A percentile compares a stretch with the other conserved stretches of the same genome.
Conservation (phyloP, 306 rosid genomes). For the Malus domestica region ASM211411v1 NC_041798.1:7152501-7153000, state of each 20-base stretch:
- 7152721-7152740: constrained; percentile 35
- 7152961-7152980: background rate
- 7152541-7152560: constrained; percentile 4
- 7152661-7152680: constrained; percentile 48
- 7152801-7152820: constrained; percentile 27
- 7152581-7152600: background rate
- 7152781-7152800: constrained; percentile 28
- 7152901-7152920: background rate
- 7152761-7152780: constrained; percentile 24
- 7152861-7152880: constrained; percentile 23
- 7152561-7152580: background rate
- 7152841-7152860: constrained; percentile 25
- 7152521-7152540: background rate
- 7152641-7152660: constrained; percentile 43
- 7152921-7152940: background rate
- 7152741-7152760: constrained; percentile 40
- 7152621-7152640: constrained; percentile 18
- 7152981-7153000: no score
- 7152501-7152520: background rate
- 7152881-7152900: constrained; percentile 9
- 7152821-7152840: constrained; percentile 37
- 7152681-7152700: constrained; percentile 38
- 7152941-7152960: no score
- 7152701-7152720: constrained; percentile 43
- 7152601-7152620: background rate